These are phyloP conservation scores for Pseudozyma tsukubaensis DNA, from an alignment of 1,284 basidiomycete species.

Conservation along the genomic window DNA sequence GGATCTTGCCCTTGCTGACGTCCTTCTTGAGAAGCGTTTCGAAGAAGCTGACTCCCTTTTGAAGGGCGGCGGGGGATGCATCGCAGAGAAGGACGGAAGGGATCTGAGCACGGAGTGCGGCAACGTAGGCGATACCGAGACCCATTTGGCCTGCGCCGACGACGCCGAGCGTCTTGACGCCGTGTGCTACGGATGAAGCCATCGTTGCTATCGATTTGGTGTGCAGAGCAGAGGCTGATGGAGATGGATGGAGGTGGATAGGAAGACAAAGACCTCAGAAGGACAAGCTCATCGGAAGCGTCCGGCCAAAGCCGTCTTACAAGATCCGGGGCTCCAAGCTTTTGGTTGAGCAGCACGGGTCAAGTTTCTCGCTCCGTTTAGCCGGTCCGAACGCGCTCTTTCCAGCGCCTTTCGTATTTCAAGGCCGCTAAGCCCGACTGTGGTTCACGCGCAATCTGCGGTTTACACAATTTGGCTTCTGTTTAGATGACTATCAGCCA, in stretches of 20 bases:
- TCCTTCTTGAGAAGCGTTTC: constrained; percentile 83
- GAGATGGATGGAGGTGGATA: background rate
- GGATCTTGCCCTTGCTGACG: constrained; percentile 83
- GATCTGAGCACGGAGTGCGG: constrained; percentile 71
- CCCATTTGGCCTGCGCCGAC: constrained; percentile 67
- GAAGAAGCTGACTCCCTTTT: constrained; percentile 78
- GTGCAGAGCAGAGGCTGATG: background rate
- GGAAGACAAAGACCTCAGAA: background rate
- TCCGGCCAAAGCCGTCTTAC: background rate
- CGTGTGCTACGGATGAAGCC: constrained; percentile 44
- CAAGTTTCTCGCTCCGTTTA: background rate
- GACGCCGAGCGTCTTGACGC: constrained; percentile 58
- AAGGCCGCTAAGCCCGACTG: constrained; percentile 35
- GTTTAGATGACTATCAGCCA: background rate
- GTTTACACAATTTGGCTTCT: background rate
- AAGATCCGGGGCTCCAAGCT: constrained; percentile 15
- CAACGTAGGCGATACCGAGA: constrained; percentile 83
- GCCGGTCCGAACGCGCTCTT: background rate
- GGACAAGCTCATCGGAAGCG: background rate
- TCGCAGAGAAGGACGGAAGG: constrained; percentile 51
- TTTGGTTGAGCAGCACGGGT: background rate
- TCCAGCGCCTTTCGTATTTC: background rate
- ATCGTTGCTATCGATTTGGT: constrained; percentile 3
- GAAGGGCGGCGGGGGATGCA: constrained; percentile 73
- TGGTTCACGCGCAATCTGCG: background rate